These are phyloP conservation scores for Ulota crispa DNA, from an alignment of 225 moss, liverwort and hornwort species.

Conservation along the genomic window DNA sequence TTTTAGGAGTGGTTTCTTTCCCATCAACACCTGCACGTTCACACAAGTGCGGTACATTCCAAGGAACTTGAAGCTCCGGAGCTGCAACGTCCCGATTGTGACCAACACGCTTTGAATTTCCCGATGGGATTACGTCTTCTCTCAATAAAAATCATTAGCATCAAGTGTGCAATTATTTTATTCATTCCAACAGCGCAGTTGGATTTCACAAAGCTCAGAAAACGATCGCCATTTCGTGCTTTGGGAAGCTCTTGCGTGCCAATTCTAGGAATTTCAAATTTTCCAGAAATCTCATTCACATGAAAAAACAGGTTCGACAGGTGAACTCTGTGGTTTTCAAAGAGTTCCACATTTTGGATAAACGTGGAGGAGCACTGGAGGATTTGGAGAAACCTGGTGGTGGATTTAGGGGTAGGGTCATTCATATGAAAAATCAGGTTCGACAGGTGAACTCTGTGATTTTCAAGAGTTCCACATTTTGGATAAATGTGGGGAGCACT, in stretches of 20 bases:
- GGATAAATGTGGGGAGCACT: not conserved
- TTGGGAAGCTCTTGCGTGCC: not conserved
- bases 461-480: not conserved
- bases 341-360: not conserved
- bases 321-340: not conserved
- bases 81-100: not conserved
- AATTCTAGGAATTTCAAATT: not conserved
- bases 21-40: not conserved
- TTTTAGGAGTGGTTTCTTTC: not conserved
- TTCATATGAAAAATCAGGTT: not conserved
- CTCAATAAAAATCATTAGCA: not conserved
- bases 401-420: too few species aligned
- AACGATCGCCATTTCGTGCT: not conserved
- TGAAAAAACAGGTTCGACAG: not conserved
- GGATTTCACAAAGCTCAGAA: not conserved
- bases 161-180: not conserved
- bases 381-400: not conserved
- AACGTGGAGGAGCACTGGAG: not conserved
- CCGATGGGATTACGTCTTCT: not conserved
- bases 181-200: not conserved
- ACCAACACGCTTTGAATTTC: not conserved
- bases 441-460: not conserved
- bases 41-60: not conserved
- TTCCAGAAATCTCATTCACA: not conserved
- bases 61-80: not conserved